These are phyloP conservation scores for Discostella stelligeroides DNA, from an alignment of 108 stramenopile species.

Conservation along the genomic window DNA sequence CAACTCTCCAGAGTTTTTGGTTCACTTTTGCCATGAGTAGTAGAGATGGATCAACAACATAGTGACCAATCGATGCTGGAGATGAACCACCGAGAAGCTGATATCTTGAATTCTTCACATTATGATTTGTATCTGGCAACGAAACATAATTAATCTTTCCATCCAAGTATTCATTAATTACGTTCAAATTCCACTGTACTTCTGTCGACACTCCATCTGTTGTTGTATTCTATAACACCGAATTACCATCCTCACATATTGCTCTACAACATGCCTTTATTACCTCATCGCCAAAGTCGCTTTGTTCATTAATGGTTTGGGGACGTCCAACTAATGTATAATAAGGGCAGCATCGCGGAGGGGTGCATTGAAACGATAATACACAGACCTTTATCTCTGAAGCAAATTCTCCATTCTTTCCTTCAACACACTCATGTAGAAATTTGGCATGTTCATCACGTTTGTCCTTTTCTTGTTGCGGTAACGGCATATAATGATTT, in stretches of 20 bases:
- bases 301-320: slow-evolving; percentile 18
- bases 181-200: neutral
- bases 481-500: neutral
- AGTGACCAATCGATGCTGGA: slow-evolving; percentile 12
- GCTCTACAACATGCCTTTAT: slow-evolving; percentile 3
- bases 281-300: slow-evolving; percentile 2
- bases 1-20: slow-evolving; percentile 7
- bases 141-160: slow-evolving; percentile 16
- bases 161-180: neutral
- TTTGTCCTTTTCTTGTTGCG: neutral
- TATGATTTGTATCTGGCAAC: slow-evolving; percentile 28
- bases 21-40: neutral
- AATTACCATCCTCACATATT: slow-evolving; percentile 10
- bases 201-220: slow-evolving; percentile 27
- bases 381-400: neutral
- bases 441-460: neutral
- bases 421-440: slow-evolving; percentile 6
- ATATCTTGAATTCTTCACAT: slow-evolving; percentile 26
- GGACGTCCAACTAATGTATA: slow-evolving; percentile 1
- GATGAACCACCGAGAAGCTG: slow-evolving; percentile 22
- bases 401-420: slow-evolving; percentile 1
- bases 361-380: neutral
- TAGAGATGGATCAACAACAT: slow-evolving; percentile 10
- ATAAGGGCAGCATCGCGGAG: slow-evolving; percentile 12
- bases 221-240: slow-evolving; percentile 14